These are phyloP conservation scores for Lentinula boryana DNA, from an alignment of 768 basidiomycete genomes.

Conservation along the genomic window DNA sequence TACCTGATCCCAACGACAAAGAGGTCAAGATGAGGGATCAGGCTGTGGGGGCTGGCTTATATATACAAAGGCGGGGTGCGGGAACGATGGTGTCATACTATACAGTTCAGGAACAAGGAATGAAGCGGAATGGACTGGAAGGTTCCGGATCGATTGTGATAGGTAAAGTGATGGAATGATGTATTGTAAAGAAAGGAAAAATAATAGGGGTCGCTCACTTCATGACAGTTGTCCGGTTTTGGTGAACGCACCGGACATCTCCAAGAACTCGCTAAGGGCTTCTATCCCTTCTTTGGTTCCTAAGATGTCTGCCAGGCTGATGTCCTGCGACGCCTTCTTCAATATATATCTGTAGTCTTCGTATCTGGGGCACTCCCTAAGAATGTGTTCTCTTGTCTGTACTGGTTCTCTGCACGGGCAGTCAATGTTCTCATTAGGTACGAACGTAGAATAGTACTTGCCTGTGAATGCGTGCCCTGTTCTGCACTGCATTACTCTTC, in stretches of 20 bases:
- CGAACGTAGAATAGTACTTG: conserved; percentile 19
- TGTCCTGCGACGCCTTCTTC: not conserved
- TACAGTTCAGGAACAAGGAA: too few species aligned
- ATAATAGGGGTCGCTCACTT: too few species aligned
- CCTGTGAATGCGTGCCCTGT: conserved; percentile 23
- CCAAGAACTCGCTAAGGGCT: conserved; percentile 15
- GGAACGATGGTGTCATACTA: too few species aligned
- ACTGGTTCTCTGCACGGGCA: conserved; percentile 18
- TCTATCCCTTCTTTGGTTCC: conserved; percentile 16
- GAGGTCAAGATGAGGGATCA: too few species aligned
- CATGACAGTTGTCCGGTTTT: conserved; percentile 1
- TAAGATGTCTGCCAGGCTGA: conserved; percentile 12
- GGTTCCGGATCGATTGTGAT: too few species aligned
- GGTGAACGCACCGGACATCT: conserved; percentile 14
- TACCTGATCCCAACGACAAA: too few species aligned
- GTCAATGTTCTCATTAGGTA: conserved; percentile 11
- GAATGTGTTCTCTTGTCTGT: conserved; percentile 19
- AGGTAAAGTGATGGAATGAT: too few species aligned
- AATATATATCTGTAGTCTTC: conserved; percentile 13
- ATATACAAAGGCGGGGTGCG: too few species aligned
- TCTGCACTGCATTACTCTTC: conserved; percentile 17
- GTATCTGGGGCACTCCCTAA: conserved; percentile 16
- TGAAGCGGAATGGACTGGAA: too few species aligned
- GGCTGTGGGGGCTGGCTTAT: too few species aligned
- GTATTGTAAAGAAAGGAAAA: too few species aligned